Base-by-base conservation (phyloP, 1,284 basidiomycete genomes). In the Baeospora myosura region DNA sequence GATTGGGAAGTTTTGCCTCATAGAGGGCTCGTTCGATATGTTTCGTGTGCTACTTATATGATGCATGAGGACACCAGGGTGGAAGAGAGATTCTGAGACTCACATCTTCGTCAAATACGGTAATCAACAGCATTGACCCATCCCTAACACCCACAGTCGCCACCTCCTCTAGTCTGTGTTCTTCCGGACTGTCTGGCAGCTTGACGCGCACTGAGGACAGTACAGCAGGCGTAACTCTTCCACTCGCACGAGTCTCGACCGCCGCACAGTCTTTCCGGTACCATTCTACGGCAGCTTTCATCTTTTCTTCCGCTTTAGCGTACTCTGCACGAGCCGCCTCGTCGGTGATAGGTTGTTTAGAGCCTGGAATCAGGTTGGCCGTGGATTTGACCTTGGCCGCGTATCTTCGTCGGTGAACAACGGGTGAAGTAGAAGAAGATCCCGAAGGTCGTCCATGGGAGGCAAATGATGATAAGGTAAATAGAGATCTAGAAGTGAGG, bases 141-240 rank as follows among this genome's bases (percentile, higher is more conserved):
- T 89, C 84, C 45, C 79, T 69, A 33, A 89, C 77, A 8, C 87
- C 86, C 24, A 89, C 74, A 0, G 84, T 87, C 1, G 86, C 81
- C 14, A 88, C 56, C 41, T 86, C 81, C 31, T 85, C 78, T 28
- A 89, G 58, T 31, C 61, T 65, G 36, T 69, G 49, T 14, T 66
- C 61, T 16, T 63, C 61, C 18, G 58, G 58, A 32, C 56, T 52
- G 1, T 61, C 63, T 0, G 74, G 68, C 4, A 76, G 50, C 43
- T 64, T 65, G 23, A 89, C 78, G 20, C 74, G 69, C 10, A 89
- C 82, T 1, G 80, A 73, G n/a, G 76, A 65, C 32, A 89, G 69
- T 46, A 89, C 50, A 2, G 71, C 71, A 4, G 86, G 82, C 0
- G 81, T 84, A 44, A 89, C 72, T 25, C 84, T 79, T 25, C 87